A percentile compares a stretch with the other conserved stretches of the same genome.
Conservation (phyloP, 1,284 basidiomycete genomes). For the Serendipita sp. region DNA sequence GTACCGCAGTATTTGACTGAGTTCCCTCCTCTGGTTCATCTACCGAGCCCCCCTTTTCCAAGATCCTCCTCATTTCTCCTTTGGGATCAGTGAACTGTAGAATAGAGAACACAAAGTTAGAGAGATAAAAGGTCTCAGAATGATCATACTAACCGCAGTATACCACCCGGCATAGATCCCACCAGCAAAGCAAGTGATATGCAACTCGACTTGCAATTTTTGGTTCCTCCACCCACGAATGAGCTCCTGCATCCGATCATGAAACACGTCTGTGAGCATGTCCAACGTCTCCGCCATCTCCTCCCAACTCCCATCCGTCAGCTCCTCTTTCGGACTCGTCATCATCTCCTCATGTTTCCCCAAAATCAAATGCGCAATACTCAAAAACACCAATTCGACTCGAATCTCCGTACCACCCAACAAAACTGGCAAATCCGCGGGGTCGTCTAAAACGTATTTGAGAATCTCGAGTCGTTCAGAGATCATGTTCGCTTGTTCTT, state of each 20-base stretch:
- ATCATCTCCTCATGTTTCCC: not conserved
- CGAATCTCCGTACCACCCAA: not conserved
- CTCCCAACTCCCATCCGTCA: constrained; percentile 17
- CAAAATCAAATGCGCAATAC: not conserved
- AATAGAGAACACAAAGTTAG: not conserved
- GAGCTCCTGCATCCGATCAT: constrained; percentile 17
- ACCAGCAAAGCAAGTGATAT: constrained; percentile 19
- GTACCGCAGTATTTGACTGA: not conserved
- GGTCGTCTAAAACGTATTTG: not conserved
- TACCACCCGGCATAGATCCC: constrained; percentile 22
- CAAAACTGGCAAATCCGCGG: constrained; percentile 1
- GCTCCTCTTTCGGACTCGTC: not conserved
- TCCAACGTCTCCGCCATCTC: constrained; percentile 18
- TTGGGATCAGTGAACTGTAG: not conserved
- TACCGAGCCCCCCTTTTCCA: not conserved
- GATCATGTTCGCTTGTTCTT: not conserved
- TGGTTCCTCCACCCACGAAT: constrained; percentile 21
- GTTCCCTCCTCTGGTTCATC: not conserved
- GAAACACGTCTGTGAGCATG: constrained; percentile 17
- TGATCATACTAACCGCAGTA: not conserved
- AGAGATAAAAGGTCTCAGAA: not conserved
- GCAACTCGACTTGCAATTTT: constrained; percentile 17
- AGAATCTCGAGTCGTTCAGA: not conserved
- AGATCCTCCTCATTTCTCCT: not conserved
- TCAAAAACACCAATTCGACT: not conserved